phyloP scores from a whole-genome alignment of 345 rosid species.

The Brassica carinata region DNA sequence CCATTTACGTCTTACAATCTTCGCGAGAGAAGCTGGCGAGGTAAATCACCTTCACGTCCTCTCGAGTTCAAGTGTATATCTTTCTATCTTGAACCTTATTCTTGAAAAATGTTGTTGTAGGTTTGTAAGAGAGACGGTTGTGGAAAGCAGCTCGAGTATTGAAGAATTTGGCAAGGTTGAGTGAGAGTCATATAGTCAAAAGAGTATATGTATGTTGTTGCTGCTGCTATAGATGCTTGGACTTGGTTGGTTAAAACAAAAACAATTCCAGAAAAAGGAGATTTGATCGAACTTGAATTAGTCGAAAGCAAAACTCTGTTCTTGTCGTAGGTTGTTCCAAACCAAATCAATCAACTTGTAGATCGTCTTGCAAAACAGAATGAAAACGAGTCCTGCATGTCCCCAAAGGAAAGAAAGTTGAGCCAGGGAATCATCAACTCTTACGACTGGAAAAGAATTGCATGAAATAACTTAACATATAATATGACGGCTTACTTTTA shows the following conservation, averaged over 20 bases:
- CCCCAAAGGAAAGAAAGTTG: neutral
- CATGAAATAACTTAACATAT: neutral
- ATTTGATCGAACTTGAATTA: neutral
- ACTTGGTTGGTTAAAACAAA: no score
- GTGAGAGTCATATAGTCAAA: conserved; percentile 41
- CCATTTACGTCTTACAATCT: conserved; percentile 88
- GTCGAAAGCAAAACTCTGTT: neutral
- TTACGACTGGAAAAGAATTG: neutral
- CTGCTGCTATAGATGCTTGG: conserved; percentile 16
- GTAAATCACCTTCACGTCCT: conserved; percentile 40
- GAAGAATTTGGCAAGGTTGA: conserved; percentile 83
- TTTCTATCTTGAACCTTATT: neutral
- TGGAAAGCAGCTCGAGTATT: conserved; percentile 63
- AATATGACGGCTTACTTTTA: no score
- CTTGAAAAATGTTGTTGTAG: conserved; percentile 43
- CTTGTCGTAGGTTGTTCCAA: neutral
- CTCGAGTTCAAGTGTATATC: neutral
- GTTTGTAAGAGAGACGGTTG: conserved; percentile 88
- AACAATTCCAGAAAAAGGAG: neutral
- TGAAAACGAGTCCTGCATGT: neutral
- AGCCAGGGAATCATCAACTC: neutral
- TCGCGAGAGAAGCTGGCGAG: conserved; percentile 82
- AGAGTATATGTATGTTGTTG: conserved; percentile 25
- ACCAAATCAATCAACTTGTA: neutral
- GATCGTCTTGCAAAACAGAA: neutral